These are phyloP conservation scores for Boletales sp. DNA, from an alignment of 768 basidiomycete genomes.

Conservation along the genomic window DNA sequence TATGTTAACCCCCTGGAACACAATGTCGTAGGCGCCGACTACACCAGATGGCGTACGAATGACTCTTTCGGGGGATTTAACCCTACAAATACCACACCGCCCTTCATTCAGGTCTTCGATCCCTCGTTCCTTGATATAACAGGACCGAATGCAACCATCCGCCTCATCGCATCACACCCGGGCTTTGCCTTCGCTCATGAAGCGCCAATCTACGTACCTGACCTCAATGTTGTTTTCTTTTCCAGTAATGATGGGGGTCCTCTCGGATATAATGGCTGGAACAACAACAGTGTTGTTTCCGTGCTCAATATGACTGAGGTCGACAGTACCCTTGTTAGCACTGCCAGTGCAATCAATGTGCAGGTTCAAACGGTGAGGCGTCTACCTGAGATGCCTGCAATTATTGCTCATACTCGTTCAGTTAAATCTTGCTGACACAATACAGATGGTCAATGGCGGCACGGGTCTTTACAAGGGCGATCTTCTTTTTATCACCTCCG, in stretches of 20 bases:
- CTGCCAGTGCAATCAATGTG: constrained; percentile 42
- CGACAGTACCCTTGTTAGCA: constrained; percentile 38
- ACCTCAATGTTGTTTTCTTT: constrained; percentile 69
- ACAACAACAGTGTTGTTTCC: constrained; percentile 60
- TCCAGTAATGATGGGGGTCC: constrained; percentile 66
- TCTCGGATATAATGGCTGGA: constrained; percentile 58
- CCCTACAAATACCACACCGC: constrained; percentile 55
- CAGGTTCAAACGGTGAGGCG: constrained; percentile 40
- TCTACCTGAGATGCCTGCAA: background rate
- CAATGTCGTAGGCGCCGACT: constrained; percentile 48
- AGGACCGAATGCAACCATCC: constrained; percentile 54
- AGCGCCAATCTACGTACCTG: constrained; percentile 63
- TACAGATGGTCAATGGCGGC: constrained; percentile 72
- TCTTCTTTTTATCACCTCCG: constrained; percentile 61
- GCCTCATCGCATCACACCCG: constrained; percentile 57
- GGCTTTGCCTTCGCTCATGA: constrained; percentile 77
- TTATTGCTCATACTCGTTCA: constrained; percentile 23
- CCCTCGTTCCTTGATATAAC: constrained; percentile 54
- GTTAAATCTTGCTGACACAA: constrained; percentile 54
- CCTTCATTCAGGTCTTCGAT: constrained; percentile 59
- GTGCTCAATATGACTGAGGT: constrained; percentile 61
- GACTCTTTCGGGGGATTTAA: constrained; percentile 50
- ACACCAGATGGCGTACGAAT: constrained; percentile 33
- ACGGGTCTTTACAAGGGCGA: constrained; percentile 59
- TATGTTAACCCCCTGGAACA: constrained; percentile 48